phyloP scores from a whole-genome alignment of 2,329 filamentous ascomycete genomes.

The Hypoxylon sp. region DNA sequence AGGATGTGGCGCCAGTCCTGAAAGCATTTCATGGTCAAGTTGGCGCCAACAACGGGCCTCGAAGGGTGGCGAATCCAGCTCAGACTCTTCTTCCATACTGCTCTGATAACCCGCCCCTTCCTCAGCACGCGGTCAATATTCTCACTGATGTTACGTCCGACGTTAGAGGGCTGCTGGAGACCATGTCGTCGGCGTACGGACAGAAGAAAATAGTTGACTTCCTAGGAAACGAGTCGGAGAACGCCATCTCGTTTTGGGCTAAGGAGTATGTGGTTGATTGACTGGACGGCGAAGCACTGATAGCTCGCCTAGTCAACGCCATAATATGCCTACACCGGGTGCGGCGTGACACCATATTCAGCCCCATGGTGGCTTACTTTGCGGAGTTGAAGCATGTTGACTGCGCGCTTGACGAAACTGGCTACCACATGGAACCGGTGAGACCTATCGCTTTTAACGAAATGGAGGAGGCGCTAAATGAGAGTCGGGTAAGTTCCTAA shows the following conservation, averaged over 20 bases:
- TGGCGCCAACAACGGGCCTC: slow-evolving; percentile 21
- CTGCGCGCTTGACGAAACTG: slow-evolving; percentile 24
- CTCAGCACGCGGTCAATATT: slow-evolving; percentile 45
- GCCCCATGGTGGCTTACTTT: neutral
- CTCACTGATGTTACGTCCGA: slow-evolving; percentile 45
- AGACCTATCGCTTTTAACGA: no score
- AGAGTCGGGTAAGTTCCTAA: neutral
- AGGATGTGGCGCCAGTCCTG: slow-evolving; percentile 50
- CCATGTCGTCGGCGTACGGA: slow-evolving; percentile 36
- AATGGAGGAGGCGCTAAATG: neutral
- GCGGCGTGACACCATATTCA: neutral
- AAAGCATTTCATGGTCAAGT: slow-evolving; percentile 50
- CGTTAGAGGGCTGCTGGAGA: slow-evolving; percentile 45
- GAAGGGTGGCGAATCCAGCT: slow-evolving; percentile 31
- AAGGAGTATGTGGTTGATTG: slow-evolving; percentile 44
- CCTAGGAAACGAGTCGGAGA: slow-evolving; percentile 43
- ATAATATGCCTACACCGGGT: slow-evolving; percentile 14
- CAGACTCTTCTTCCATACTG: slow-evolving; percentile 49
- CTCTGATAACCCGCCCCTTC: slow-evolving; percentile 40
- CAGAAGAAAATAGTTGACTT: slow-evolving; percentile 38
- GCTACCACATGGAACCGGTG: slow-evolving; percentile 13
- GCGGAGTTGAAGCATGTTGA: slow-evolving; percentile 1
- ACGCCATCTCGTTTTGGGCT: slow-evolving; percentile 43
- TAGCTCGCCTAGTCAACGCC: slow-evolving; percentile 6
- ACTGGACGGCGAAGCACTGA: neutral